phyloP scores from a whole-genome alignment of 495 filamentous ascomycete genomes.

The Cudoniella acicularis region DNA sequence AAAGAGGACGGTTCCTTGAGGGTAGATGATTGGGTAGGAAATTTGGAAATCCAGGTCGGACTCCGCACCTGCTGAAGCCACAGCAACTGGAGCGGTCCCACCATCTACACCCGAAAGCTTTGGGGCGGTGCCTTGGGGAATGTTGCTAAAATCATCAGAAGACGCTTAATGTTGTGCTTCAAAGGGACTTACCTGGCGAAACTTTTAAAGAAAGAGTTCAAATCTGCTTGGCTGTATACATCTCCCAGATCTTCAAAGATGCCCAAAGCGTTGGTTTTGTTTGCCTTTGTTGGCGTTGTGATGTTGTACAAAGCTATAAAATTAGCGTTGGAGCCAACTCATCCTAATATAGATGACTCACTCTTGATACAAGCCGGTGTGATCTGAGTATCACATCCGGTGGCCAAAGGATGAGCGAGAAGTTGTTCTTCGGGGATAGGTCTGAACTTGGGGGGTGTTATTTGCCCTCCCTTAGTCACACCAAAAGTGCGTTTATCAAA shows the following conservation, averaged over 20 bases:
- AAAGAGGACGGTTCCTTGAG: conserved; percentile 13
- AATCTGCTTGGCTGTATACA: conserved; percentile 45
- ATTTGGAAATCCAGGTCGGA: conserved; percentile 17
- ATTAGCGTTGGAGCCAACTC: background rate
- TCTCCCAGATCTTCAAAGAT: conserved; percentile 35
- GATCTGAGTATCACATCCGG: conserved; percentile 17
- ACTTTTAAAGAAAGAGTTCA: conserved; percentile 56
- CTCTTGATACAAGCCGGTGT: conserved; percentile 27
- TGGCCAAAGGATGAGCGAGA: background rate
- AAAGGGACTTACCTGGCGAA: conserved; percentile 31
- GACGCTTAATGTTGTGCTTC: background rate
- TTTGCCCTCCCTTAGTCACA: background rate
- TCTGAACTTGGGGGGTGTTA: background rate
- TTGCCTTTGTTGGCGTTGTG: conserved; percentile 12
- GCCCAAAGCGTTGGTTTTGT: conserved; percentile 25
- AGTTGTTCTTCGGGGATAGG: background rate
- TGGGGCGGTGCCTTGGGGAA: conserved; percentile 41
- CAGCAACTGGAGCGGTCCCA: conserved; percentile 24
- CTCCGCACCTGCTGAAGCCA: background rate
- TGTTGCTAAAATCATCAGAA: conserved; percentile 28
- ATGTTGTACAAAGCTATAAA: conserved; percentile 22
- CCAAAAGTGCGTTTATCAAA: conserved; percentile 6
- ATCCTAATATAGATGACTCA: background rate
- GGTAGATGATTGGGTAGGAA: conserved; percentile 18
- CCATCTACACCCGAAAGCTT: conserved; percentile 42